These are phyloP conservation scores for Noccaea caerulescens DNA, from an alignment of 345 rosid species.

Conservation along the genomic window DNA sequence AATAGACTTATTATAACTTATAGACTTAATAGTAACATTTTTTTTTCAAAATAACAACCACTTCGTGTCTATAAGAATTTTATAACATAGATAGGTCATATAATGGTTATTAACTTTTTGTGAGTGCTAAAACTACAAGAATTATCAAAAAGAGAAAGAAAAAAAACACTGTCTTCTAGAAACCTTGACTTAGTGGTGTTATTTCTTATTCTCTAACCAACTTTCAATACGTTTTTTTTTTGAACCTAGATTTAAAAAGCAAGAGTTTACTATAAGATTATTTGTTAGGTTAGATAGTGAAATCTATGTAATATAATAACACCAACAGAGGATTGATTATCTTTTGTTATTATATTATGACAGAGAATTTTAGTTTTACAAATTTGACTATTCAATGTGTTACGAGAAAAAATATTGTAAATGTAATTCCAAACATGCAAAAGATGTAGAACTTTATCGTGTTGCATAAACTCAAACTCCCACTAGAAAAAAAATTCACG, in stretches of 20 bases:
- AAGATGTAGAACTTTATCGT: no score
- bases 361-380: background rate
- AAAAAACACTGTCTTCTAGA: slow-evolving; percentile 3
- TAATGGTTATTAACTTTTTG: background rate
- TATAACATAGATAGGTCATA: background rate
- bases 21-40: no score
- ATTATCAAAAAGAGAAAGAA: background rate
- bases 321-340: background rate
- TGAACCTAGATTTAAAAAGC: background rate
- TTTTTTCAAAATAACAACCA: background rate
- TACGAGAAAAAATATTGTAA: no score
- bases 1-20: no score
- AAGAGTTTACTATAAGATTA: background rate
- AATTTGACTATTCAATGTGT: no score
- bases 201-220: slow-evolving; percentile 4
- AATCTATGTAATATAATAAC: background rate
- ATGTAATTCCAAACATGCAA: no score
- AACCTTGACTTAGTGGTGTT: slow-evolving; percentile 13
- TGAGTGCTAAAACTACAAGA: background rate
- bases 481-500: no score
- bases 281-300: background rate
- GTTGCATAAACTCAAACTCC: no score
- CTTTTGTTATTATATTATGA: background rate
- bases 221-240: background rate
- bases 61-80: background rate